A percentile compares a stretch with the other conserved stretches of the same genome.
phyloP scores from a whole-genome alignment of 2,329 filamentous ascomycete species.

The Rutstroemia sp. region DNA sequence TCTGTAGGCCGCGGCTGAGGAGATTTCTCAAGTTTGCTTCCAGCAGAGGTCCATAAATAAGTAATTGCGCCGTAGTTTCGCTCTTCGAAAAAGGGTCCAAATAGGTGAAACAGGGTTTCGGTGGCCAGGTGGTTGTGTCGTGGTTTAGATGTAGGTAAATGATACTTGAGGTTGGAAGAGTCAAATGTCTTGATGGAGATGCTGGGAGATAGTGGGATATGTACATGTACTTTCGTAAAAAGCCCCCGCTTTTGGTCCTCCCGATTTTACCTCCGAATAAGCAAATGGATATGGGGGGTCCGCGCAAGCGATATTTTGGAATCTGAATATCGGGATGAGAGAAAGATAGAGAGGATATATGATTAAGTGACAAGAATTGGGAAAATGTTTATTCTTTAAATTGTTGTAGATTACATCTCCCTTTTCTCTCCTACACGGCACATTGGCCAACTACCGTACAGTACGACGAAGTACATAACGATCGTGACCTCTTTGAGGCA shows the following conservation, averaged over 20 bases:
- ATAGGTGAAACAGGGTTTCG: neutral
- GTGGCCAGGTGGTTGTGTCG: neutral
- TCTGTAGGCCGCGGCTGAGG: neutral
- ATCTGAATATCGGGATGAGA: neutral
- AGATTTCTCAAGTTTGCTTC: neutral
- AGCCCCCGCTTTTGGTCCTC: neutral
- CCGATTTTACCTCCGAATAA: neutral
- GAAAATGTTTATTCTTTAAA: too few species aligned
- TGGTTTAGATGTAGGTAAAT: neutral
- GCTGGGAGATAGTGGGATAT: neutral
- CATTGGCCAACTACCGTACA: too few species aligned
- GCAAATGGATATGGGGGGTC: too few species aligned
- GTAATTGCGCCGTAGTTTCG: neutral
- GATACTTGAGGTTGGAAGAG: neutral
- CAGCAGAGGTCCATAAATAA: neutral
- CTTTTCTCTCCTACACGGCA: too few species aligned
- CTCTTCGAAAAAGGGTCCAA: neutral
- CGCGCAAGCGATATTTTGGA: neutral
- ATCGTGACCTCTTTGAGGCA: too few species aligned
- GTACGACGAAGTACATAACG: too few species aligned
- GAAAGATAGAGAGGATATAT: too few species aligned
- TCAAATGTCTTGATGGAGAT: neutral
- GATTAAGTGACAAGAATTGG: too few species aligned
- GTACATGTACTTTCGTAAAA: too few species aligned
- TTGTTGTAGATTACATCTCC: too few species aligned